Conservation (phyloP, 108 stramenopile genomes). For the Tribonema minus region DNA sequence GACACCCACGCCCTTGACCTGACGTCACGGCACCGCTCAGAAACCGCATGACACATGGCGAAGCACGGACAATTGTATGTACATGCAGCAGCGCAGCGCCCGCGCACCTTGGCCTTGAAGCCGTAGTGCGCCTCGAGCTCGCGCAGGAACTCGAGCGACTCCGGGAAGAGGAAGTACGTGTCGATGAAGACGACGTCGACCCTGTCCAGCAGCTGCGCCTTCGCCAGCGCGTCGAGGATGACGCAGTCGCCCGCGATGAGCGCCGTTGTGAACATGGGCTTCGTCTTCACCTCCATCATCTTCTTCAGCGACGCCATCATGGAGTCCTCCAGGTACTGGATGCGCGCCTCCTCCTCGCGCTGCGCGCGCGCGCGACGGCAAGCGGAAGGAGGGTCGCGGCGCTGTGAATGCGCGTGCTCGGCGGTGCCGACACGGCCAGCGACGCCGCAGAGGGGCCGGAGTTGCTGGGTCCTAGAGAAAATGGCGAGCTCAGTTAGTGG, state of each 20-base stretch:
- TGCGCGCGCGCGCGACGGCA: not conserved
- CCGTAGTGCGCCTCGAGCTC: slow-evolving; percentile 77
- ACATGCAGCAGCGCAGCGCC: too few species aligned
- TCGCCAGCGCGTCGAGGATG: slow-evolving; percentile 58
- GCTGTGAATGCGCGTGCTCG: not conserved
- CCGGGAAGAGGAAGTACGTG: slow-evolving; percentile 93
- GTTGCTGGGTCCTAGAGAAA: not conserved
- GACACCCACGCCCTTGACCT: too few species aligned
- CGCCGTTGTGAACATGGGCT: slow-evolving; percentile 55
- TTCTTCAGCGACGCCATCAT: slow-evolving; percentile 29
- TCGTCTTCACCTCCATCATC: slow-evolving; percentile 25
- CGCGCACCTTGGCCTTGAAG: slow-evolving; percentile 71
- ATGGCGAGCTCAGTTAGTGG: not conserved
- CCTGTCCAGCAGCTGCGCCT: slow-evolving; percentile 56
- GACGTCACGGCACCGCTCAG: too few species aligned
- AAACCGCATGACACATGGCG: too few species aligned
- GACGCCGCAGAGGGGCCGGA: not conserved
- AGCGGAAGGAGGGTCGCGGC: not conserved
- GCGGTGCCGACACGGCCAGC: not conserved
- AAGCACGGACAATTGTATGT: too few species aligned
- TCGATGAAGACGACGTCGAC: slow-evolving; percentile 63
- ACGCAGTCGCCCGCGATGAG: slow-evolving; percentile 58
- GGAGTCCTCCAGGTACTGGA: slow-evolving; percentile 31
- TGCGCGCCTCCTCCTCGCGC: slow-evolving; percentile 9
- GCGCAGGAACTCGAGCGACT: slow-evolving; percentile 70